These are phyloP conservation scores for Plasmodium cynomolgi DNA, from an alignment of 169 alveolate genomes.

Conservation along the genomic window DNA sequence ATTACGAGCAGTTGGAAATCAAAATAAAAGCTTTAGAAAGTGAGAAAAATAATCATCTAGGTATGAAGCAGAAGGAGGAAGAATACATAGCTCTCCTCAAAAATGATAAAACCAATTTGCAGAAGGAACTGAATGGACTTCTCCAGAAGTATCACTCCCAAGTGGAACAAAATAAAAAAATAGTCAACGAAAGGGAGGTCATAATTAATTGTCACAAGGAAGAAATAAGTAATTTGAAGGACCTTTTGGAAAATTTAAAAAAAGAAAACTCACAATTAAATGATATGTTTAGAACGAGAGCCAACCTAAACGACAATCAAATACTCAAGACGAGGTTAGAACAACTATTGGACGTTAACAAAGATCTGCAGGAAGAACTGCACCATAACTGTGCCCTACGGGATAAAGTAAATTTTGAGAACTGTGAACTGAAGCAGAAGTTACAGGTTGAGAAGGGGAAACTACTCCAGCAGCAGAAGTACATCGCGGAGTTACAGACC, in stretches of 20 bases:
- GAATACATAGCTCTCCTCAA: conserved; percentile 8
- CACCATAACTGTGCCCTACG: neutral
- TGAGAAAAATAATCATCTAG: conserved; percentile 2
- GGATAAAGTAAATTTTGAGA: conserved; percentile 37
- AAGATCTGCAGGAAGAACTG: conserved; percentile 27
- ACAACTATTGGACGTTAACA: conserved; percentile 17
- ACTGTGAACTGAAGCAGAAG: conserved; percentile 11
- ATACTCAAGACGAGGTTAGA: conserved; percentile 34
- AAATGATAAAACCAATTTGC: conserved; percentile 24
- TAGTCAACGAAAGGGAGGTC: conserved; percentile 11
- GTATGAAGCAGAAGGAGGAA: conserved; percentile 49
- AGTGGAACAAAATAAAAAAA: conserved; percentile 17
- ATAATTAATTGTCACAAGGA: neutral
- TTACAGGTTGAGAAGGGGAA: conserved; percentile 27
- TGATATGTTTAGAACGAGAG: conserved; percentile 21
- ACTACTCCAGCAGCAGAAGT: conserved; percentile 29
- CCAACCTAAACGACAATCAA: neutral
- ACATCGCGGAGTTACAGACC: conserved; percentile 16
- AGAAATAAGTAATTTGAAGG: conserved; percentile 21
- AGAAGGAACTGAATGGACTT: conserved; percentile 5
- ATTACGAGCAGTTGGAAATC: neutral
- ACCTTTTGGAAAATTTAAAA: conserved; percentile 9
- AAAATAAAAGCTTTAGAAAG: neutral
- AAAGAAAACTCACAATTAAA: conserved; percentile 38
- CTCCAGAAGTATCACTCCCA: conserved; percentile 3